Conservation (phyloP, 768 basidiomycete species). For the Leccinellum albellum region DNA sequence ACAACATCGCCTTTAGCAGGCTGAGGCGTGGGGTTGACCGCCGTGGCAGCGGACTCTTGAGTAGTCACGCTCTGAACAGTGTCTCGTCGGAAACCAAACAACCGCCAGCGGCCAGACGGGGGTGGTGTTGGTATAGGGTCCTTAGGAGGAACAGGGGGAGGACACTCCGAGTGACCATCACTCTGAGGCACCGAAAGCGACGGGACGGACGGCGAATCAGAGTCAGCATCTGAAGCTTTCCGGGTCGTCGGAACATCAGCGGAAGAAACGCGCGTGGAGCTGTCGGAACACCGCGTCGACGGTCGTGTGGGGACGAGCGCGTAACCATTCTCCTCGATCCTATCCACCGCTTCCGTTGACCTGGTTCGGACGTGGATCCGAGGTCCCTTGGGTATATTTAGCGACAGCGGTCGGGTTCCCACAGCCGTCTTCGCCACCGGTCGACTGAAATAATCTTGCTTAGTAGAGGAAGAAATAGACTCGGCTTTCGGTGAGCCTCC, state of each 20-base stretch:
- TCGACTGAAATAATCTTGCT: constrained; percentile 23
- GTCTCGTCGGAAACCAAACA: constrained; percentile 47
- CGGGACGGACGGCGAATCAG: constrained; percentile 14
- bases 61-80: constrained; percentile 27
- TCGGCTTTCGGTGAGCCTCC: constrained; percentile 30
- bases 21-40: constrained; percentile 19
- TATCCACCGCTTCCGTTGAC: constrained; percentile 30
- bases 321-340: not conserved
- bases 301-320: constrained; percentile 5
- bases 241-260: constrained; percentile 3
- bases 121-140: constrained; percentile 23
- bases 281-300: constrained; percentile 8
- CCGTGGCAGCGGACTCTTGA: constrained; percentile 21
- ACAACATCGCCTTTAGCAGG: constrained; percentile 65
- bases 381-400: constrained; percentile 20
- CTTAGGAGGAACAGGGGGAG: constrained; percentile 30
- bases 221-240: constrained; percentile 5
- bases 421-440: constrained; percentile 8
- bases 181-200: constrained; percentile 4
- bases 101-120: constrained; percentile 44
- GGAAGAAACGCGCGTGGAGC: constrained; percentile 16
- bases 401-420: constrained; percentile 18
- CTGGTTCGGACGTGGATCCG: constrained; percentile 13
- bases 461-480: constrained; percentile 12
- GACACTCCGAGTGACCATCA: constrained; percentile 19